Evolutionary conservation across 306 rosid species (phyloP).

Genomic region (Inga leiocalycina): DNA sequence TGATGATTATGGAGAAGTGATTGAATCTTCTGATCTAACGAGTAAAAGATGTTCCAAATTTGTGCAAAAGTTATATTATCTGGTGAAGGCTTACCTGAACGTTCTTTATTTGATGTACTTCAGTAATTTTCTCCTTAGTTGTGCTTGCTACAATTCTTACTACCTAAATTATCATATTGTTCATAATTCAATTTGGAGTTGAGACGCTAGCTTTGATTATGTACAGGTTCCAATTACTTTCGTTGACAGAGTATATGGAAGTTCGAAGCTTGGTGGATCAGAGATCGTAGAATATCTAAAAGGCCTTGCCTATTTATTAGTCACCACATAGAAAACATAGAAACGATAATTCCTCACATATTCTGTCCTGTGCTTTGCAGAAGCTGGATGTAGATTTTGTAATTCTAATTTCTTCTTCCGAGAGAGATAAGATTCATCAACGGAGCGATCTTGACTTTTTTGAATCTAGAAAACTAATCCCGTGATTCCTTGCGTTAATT

Average conservation of each 20-base stretch:
- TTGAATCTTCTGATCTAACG: conserved; percentile 9
- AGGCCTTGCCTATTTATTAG: conserved; percentile 78
- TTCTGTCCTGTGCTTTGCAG: conserved; percentile 8
- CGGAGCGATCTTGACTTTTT: conserved; percentile 6
- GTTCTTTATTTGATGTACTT: background rate
- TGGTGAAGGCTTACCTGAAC: background rate
- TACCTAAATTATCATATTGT: background rate
- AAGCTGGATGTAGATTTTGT: conserved; percentile 23
- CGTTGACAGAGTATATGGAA: conserved; percentile 92
- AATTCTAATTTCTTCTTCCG: conserved; percentile 7
- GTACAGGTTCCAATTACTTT: conserved; percentile 93
- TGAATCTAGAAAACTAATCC: conserved; percentile 12
- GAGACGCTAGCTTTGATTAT: conserved; percentile 35
- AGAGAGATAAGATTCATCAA: conserved; percentile 12
- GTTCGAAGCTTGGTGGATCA: conserved; percentile 98
- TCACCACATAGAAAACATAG: conserved; percentile 60
- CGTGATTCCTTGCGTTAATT: background rate
- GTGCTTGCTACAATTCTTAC: conserved; percentile 2
- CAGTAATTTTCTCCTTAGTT: background rate
- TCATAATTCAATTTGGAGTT: conserved; percentile 33
- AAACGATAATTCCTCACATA: conserved; percentile 2
- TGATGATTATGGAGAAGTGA: conserved; percentile 8
- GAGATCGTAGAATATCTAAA: conserved; percentile 94
- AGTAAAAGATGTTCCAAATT: conserved; percentile 7
- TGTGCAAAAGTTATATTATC: background rate